These are phyloP conservation scores for Tolypocladium ophioglossoides DNA, from an alignment of 2,329 filamentous ascomycete species.

Conservation along the genomic window DNA sequence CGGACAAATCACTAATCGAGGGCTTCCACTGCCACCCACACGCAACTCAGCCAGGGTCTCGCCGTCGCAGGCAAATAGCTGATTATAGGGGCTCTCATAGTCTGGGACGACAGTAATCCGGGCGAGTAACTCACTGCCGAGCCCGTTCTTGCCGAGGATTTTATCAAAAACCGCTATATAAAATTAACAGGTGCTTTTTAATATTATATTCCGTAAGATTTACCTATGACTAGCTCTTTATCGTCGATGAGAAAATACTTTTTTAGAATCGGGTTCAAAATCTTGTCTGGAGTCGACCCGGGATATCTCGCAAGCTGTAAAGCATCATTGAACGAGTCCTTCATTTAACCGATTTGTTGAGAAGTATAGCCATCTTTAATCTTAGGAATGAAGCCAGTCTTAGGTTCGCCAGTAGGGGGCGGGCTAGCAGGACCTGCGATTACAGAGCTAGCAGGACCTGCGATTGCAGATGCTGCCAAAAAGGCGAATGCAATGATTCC, in stretches of 20 bases:
- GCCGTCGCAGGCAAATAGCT: too few relatives aligned
- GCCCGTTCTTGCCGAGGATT: neutral
- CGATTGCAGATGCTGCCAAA: neutral
- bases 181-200: neutral
- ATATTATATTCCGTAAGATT: too few relatives aligned
- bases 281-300: neutral
- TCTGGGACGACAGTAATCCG: neutral
- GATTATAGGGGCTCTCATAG: neutral
- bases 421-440: too few relatives aligned
- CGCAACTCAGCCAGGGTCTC: neutral
- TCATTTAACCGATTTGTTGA: too few relatives aligned
- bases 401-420: neutral
- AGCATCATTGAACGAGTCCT: neutral
- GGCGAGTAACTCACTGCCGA: neutral
- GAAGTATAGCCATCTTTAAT: too few relatives aligned
- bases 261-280: neutral
- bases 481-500: neutral
- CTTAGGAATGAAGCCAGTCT: neutral
- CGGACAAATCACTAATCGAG: neutral
- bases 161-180: neutral
- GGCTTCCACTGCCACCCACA: rapidly evolving
- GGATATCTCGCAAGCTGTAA: neutral
- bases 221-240: neutral
- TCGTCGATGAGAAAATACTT: neutral
- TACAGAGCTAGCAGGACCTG: too few relatives aligned